Percentiles rank a stretch among this genome's conserved stretches.
Conservation (phyloP, 2,329 filamentous ascomycete genomes). For the Phyllosticta paracitricarpa region DNA sequence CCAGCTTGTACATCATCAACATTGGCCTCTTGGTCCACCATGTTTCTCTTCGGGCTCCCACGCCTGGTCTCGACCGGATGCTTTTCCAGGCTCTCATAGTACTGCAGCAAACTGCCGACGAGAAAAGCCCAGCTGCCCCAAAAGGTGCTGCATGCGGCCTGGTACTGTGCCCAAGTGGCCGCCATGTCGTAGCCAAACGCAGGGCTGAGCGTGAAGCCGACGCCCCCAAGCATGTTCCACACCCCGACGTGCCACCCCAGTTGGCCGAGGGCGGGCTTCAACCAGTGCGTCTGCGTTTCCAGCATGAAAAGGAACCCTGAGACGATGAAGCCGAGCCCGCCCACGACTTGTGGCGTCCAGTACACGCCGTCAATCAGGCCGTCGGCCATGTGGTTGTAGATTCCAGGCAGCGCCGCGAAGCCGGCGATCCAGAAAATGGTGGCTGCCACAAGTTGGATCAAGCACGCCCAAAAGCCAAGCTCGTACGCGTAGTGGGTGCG, state of each 20-base stretch:
- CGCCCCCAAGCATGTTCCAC: constrained; percentile 54
- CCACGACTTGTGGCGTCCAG: constrained; percentile 54
- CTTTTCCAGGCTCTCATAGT: constrained; percentile 26
- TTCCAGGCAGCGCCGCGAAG: constrained; percentile 49
- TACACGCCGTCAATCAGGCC: constrained; percentile 45
- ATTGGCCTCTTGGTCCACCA: background rate
- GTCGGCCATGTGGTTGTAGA: constrained; percentile 41
- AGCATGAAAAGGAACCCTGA: constrained; percentile 52
- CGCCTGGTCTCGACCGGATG: constrained; percentile 19
- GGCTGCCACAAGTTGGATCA: constrained; percentile 47
- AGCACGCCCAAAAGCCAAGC: constrained; percentile 52
- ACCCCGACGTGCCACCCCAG: constrained; percentile 59
- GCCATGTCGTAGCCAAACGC: constrained; percentile 23
- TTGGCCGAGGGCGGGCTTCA: constrained; percentile 43
- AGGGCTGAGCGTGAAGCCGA: constrained; percentile 47
- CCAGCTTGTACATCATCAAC: background rate
- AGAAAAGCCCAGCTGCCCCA: constrained; percentile 28
- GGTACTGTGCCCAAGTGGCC: constrained; percentile 24
- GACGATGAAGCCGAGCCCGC: constrained; percentile 52
- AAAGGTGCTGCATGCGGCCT: constrained; percentile 22
- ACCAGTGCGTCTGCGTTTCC: constrained; percentile 57
- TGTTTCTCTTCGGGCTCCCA: background rate
- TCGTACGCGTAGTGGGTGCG: constrained; percentile 51
- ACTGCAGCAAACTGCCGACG: constrained; percentile 23
- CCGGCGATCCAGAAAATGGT: constrained; percentile 56